A percentile compares a stretch with the other conserved stretches of the same genome.
Conservation (phyloP, 192 early-diverging fungal species). For the Backusella westeae region DNA sequence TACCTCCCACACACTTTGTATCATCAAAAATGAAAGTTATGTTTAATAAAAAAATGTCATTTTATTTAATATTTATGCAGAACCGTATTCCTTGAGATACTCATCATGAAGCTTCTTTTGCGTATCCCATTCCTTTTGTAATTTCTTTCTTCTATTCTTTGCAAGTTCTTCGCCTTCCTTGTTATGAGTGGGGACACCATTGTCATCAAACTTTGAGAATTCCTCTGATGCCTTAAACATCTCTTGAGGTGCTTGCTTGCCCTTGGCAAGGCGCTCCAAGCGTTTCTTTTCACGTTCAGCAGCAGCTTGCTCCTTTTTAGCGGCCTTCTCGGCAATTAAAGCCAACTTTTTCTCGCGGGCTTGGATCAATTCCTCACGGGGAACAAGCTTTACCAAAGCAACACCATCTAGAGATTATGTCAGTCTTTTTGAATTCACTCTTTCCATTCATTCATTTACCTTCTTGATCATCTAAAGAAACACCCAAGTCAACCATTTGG, state of each 20-base stretch:
- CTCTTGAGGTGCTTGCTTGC: conserved; percentile 70
- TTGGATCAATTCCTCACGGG: conserved; percentile 65
- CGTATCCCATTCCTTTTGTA: conserved; percentile 79
- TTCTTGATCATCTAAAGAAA: conserved; percentile 92
- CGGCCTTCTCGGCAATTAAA: conserved; percentile 58
- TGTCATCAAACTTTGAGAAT: conserved; percentile 79
- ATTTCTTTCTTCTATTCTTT: conserved; percentile 84
- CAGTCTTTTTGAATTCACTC: neutral
- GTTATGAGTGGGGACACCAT: conserved; percentile 86
- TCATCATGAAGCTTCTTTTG: conserved; percentile 91
- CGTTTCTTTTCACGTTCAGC: conserved; percentile 65
- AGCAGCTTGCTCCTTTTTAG: conserved; percentile 59
- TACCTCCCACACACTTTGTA: neutral
- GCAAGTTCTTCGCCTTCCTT: conserved; percentile 78
- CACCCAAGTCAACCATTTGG: conserved; percentile 84
- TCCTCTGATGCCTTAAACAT: conserved; percentile 74
- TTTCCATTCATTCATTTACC: conserved; percentile 12
- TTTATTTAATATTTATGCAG: neutral
- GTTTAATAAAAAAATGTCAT: neutral
- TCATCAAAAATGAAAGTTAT: neutral
- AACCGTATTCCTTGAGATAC: conserved; percentile 53
- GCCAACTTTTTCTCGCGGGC: conserved; percentile 66
- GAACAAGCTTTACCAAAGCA: conserved; percentile 90
- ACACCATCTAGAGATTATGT: conserved; percentile 61
- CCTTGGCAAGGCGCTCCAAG: conserved; percentile 71